Percentiles rank a stretch among this genome's conserved stretches.
These are phyloP conservation scores for Diophrys sp. DNA, from an alignment of 73 alveolate genomes.

Conservation along the genomic window DNA sequence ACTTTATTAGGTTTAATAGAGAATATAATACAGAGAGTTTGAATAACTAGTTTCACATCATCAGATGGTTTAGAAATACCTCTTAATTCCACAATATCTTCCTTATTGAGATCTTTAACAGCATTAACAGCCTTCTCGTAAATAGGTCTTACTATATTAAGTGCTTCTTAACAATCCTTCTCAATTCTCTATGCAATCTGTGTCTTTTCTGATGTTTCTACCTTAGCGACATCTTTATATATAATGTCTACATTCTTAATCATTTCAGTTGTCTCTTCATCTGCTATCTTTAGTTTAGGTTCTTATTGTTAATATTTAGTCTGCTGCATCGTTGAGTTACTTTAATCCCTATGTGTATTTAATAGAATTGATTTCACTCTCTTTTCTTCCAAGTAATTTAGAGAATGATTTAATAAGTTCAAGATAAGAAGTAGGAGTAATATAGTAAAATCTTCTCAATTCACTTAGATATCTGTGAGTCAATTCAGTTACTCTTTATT, in stretches of 20 bases:
- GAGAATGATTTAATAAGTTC: conserved; percentile 94
- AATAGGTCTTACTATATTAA: conserved; percentile 73
- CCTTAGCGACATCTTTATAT: too few relatives aligned
- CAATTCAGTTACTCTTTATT: conserved; percentile 85
- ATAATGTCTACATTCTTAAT: too few relatives aligned
- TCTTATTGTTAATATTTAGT: conserved; percentile 79
- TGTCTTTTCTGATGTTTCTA: too few relatives aligned
- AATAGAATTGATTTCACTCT: conserved; percentile 65
- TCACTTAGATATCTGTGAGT: conserved; percentile 85
- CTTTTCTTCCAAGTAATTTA: conserved; percentile 77
- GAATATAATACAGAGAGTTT: conserved; percentile 60
- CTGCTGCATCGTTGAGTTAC: conserved; percentile 80
- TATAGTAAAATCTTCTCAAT: conserved; percentile 95
- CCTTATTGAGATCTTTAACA: conserved; percentile 66
- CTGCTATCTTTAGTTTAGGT: conserved; percentile 80
- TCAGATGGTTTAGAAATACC: conserved; percentile 83
- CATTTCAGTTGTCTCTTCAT: conserved; percentile 57
- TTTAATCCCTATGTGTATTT: conserved; percentile 88
- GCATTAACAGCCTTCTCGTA: conserved; percentile 77
- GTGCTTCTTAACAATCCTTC: conserved; percentile 77
- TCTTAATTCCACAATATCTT: conserved; percentile 80
- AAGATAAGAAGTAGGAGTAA: conserved; percentile 97
- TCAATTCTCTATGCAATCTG: conserved; percentile 59
- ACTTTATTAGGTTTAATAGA: conserved; percentile 65
- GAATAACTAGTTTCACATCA: conserved; percentile 65